Conservation (phyloP, 768 basidiomycete genomes). For the Infundibulicybe gibba region DNA sequence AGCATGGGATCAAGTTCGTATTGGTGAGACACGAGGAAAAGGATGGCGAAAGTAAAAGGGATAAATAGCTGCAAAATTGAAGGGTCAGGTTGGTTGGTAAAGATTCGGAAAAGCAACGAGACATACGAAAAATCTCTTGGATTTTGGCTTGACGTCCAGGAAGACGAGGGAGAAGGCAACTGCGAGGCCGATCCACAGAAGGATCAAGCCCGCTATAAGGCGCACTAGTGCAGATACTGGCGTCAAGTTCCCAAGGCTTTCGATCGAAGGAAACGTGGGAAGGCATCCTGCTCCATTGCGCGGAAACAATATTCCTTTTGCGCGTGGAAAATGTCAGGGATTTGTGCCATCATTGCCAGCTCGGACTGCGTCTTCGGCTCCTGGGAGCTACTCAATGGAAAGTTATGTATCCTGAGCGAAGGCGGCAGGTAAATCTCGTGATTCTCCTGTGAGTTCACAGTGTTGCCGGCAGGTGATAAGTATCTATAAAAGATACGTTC, state of each 20-base stretch:
- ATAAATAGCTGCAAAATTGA: constrained; percentile 75
- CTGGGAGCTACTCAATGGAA: constrained; percentile 75
- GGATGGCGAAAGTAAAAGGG: constrained; percentile 85
- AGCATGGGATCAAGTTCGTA: constrained; percentile 97
- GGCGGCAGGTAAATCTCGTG: constrained; percentile 98
- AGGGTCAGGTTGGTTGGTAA: constrained; percentile 8
- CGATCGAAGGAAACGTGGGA: constrained; percentile 89
- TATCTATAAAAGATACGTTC: constrained; percentile 97
- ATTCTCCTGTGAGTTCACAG: constrained; percentile 78
- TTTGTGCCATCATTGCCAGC: constrained; percentile 74
- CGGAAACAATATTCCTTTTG: constrained; percentile 98
- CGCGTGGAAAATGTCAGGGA: constrained; percentile 94
- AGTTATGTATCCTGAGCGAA: constrained; percentile 84
- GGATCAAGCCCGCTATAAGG: constrained; percentile 78
- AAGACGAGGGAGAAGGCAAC: constrained; percentile 90
- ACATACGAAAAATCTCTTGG: constrained; percentile 93
- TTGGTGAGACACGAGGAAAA: constrained; percentile 92
- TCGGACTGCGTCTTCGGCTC: constrained; percentile 72
- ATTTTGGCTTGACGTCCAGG: constrained; percentile 89
- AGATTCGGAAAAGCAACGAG: not conserved
- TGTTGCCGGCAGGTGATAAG: constrained; percentile 76
- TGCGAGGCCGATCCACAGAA: constrained; percentile 94
- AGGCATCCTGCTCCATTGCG: constrained; percentile 94
- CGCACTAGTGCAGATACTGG: constrained; percentile 86
- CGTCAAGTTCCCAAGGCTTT: constrained; percentile 98